A percentile compares a stretch with the other conserved stretches of the same genome.
Conservation (phyloP, 2,329 filamentous ascomycete genomes). For the Colletotrichum salicis region DNA sequence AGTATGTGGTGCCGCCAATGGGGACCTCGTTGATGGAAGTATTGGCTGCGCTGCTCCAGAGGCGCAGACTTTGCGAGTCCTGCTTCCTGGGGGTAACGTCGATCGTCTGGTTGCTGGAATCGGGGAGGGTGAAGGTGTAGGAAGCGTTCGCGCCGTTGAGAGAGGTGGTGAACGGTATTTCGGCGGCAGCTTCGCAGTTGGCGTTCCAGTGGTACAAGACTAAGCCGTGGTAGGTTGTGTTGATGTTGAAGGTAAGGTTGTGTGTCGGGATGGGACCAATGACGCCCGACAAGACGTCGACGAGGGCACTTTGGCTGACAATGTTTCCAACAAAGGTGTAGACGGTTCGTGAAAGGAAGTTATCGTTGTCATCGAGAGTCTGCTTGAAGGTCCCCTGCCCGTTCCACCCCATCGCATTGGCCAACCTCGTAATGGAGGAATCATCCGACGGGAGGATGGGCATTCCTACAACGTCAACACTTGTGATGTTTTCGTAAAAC, state of each 20-base stretch:
- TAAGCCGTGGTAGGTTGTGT: constrained; percentile 16
- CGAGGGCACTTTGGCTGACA: constrained; percentile 21
- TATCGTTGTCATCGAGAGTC: neutral
- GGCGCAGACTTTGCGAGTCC: neutral
- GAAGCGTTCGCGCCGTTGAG: constrained; percentile 2
- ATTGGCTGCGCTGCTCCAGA: constrained; percentile 13
- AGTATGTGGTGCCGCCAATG: constrained; percentile 17
- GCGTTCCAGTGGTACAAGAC: constrained; percentile 10
- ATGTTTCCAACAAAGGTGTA: constrained; percentile 21
- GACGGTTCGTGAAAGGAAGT: constrained; percentile 5
- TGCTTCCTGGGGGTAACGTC: neutral
- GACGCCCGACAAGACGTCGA: constrained; percentile 13
- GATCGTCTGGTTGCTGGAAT: constrained; percentile 2
- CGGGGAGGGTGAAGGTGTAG: constrained; percentile 10
- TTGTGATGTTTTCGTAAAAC: neutral
- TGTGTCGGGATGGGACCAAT: constrained; percentile 18
- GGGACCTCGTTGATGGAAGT: constrained; percentile 2
- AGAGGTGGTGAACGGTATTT: neutral
- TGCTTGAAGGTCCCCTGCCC: neutral
- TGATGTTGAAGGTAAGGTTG: constrained; percentile 17
- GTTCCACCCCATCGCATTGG: constrained; percentile 21
- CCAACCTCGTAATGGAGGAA: neutral
- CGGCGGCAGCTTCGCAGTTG: constrained; percentile 12
- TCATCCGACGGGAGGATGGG: neutral
- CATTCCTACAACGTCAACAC: neutral